Conservation (phyloP, 2,329 filamentous ascomycete species). For the Epichloe brachyelytri region DNA sequence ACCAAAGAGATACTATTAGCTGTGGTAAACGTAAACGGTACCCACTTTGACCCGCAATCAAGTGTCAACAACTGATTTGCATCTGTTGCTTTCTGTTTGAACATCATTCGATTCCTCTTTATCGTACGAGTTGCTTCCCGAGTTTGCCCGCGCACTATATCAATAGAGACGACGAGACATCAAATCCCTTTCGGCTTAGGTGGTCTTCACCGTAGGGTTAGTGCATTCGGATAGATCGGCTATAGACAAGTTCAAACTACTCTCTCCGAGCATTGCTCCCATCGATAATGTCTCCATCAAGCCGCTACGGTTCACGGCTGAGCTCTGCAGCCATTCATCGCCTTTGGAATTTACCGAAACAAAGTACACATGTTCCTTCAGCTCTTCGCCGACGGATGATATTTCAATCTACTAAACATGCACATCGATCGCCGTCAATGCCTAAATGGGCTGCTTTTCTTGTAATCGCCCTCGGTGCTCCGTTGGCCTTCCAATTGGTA, state of each 20-base stretch:
- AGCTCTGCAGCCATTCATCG: not conserved
- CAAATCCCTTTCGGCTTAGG: not conserved
- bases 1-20: too few species aligned
- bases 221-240: too few species aligned
- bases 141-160: not conserved
- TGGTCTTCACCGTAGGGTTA: too few species aligned
- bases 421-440: not conserved
- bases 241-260: too few species aligned
- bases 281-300: slow-evolving; percentile 1
- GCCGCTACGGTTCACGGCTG: not conserved
- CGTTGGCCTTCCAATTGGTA: slow-evolving; percentile 4
- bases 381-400: not conserved
- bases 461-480: not conserved
- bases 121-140: not conserved
- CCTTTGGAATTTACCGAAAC: not conserved
- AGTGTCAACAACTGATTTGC: too few species aligned
- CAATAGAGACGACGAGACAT: not conserved
- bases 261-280: not conserved
- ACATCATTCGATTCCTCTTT: not conserved
- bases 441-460: not conserved
- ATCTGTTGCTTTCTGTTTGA: too few species aligned
- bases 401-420: not conserved
- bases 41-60: too few species aligned
- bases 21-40: too few species aligned
- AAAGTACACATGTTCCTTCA: not conserved